A percentile compares a stretch with the other conserved stretches of the same genome.
Evolutionary conservation across 768 basidiomycete genomes (phyloP).

Genomic region (Crassisporium funariophilum): DNA sequence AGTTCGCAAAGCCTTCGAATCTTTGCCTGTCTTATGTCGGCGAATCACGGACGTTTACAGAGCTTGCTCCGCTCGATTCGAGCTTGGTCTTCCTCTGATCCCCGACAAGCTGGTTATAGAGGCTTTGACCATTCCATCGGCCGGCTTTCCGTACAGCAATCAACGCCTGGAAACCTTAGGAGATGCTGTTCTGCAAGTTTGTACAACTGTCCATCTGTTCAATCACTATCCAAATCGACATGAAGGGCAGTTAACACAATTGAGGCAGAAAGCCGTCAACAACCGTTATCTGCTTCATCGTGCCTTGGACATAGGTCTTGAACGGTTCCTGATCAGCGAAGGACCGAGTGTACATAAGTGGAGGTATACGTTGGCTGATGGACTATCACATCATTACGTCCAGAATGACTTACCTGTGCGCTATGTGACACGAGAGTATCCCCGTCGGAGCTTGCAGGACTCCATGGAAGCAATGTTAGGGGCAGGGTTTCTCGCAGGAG

Average conservation of each 20-base stretch:
- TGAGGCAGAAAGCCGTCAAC: conserved; percentile 66
- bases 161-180: conserved; percentile 88
- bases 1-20: conserved; percentile 51
- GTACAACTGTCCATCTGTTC: conserved; percentile 74
- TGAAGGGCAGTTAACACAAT: conserved; percentile 76
- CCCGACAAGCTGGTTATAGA: conserved; percentile 60
- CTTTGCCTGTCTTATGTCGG: conserved; percentile 69
- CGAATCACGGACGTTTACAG: conserved; percentile 70
- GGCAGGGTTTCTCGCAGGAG: conserved; percentile 73
- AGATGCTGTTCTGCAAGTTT: conserved; percentile 79
- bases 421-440: conserved; percentile 48
- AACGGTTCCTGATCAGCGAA: conserved; percentile 66
- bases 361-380: conserved; percentile 50
- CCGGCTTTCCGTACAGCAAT: conserved; percentile 69
- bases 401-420: conserved; percentile 22
- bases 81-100: conserved; percentile 65
- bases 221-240: conserved; percentile 76
- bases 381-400: conserved; percentile 23
- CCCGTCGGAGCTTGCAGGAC: conserved; percentile 78
- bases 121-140: conserved; percentile 74
- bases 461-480: conserved; percentile 88
- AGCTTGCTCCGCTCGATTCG: conserved; percentile 47
- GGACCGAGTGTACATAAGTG: conserved; percentile 53
- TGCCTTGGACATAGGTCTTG: conserved; percentile 64
- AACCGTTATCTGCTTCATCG: conserved; percentile 72